These are phyloP conservation scores for Puccinia coronata DNA, from an alignment of 1,284 basidiomycete genomes.

Conservation along the genomic window DNA sequence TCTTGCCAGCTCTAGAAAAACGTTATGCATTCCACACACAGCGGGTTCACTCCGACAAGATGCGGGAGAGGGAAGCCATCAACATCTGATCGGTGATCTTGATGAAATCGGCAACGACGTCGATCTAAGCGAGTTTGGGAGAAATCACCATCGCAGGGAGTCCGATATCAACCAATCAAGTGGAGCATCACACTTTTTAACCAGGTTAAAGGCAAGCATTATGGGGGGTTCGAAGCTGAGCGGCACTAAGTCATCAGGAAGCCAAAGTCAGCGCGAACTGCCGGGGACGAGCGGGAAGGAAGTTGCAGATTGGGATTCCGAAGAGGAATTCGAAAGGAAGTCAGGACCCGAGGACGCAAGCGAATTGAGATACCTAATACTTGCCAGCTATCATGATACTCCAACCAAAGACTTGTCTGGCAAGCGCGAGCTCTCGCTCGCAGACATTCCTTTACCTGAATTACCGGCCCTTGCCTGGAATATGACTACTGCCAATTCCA, in stretches of 20 bases:
- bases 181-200: constrained; percentile 19
- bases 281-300: constrained; percentile 6
- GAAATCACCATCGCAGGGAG: background rate
- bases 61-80: background rate
- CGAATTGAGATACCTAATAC: constrained; percentile 1
- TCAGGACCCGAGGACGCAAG: constrained; percentile 9
- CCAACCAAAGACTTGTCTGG: background rate
- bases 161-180: background rate
- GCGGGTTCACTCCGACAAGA: background rate
- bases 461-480: constrained; percentile 36
- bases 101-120: background rate
- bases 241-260: background rate
- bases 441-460: constrained; percentile 29
- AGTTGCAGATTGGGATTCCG: constrained; percentile 9
- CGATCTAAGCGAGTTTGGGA: background rate
- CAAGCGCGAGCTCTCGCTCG: constrained; percentile 20
- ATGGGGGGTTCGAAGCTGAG: constrained; percentile 12
- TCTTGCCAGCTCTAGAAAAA: background rate
- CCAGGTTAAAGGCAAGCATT: constrained; percentile 36
- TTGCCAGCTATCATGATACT: background rate
- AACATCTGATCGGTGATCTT: background rate
- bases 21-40: background rate
- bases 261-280: background rate
- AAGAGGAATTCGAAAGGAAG: constrained; percentile 20
- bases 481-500: background rate